Conservation (phyloP, 2,329 filamentous ascomycete species). For the Dactylella cylindrospora region DNA sequence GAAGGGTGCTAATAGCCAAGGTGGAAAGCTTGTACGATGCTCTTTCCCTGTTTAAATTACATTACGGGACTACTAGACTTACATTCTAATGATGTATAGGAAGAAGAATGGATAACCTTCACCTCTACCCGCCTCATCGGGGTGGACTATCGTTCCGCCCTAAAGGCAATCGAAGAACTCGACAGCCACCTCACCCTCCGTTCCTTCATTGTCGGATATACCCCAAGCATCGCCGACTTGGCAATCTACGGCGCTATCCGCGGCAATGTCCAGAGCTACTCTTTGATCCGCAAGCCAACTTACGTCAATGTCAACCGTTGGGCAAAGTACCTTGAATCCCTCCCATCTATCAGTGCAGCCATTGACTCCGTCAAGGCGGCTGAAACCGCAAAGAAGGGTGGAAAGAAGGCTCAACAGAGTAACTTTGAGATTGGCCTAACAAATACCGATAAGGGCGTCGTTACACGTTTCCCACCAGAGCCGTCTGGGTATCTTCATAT, state of each 20-base stretch:
- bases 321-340: slow-evolving; percentile 82
- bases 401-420: slow-evolving; percentile 67
- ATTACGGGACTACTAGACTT: no score
- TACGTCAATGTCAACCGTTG: slow-evolving; percentile 78
- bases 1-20: slow-evolving; percentile 41
- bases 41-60: no score
- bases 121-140: slow-evolving; percentile 56
- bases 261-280: slow-evolving; percentile 74
- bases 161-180: slow-evolving; percentile 71
- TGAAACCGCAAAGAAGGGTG: slow-evolving; percentile 62
- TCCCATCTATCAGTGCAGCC: slow-evolving; percentile 71
- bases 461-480: slow-evolving; percentile 90
- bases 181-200: slow-evolving; percentile 86
- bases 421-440: slow-evolving; percentile 87
- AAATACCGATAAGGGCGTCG: slow-evolving; percentile 82
- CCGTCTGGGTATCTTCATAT: slow-evolving; percentile 94
- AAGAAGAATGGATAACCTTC: slow-evolving; percentile 61
- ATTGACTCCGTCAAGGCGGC: slow-evolving; percentile 69
- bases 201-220: slow-evolving; percentile 81
- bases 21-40: slow-evolving; percentile 26
- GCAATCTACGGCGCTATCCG: slow-evolving; percentile 81
- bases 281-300: slow-evolving; percentile 64
- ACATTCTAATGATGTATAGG: slow-evolving; percentile 45
- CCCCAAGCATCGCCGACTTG: slow-evolving; percentile 72
- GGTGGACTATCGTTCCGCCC: slow-evolving; percentile 79